These are phyloP conservation scores for Suillus occidentalis DNA, from an alignment of 768 basidiomycete species.

Conservation along the genomic window DNA sequence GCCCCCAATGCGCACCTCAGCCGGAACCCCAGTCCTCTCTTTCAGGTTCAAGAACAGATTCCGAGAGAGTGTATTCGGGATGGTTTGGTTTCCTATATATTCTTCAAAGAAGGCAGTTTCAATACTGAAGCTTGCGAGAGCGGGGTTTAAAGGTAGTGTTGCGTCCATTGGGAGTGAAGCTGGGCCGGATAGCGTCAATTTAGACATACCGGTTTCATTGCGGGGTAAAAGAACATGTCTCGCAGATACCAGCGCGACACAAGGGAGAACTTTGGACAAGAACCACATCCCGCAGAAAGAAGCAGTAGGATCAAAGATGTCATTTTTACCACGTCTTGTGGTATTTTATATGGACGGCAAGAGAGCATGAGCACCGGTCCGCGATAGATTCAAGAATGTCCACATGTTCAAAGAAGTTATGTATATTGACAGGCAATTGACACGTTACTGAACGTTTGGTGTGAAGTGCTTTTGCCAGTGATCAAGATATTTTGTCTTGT, in stretches of 20 bases:
- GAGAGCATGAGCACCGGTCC: conserved; percentile 6
- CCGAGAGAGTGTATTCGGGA: conserved; percentile 44
- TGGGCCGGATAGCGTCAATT: conserved; percentile 40
- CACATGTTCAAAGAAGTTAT: background rate
- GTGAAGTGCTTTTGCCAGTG: background rate
- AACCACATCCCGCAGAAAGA: conserved; percentile 13
- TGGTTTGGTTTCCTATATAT: conserved; percentile 45
- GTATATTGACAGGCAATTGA: conserved; percentile 14
- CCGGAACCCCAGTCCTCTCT: conserved; percentile 43
- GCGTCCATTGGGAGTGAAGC: conserved; percentile 43
- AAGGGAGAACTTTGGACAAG: background rate
- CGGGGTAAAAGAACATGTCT: conserved; percentile 13
- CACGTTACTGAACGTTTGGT: background rate
- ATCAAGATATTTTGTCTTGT: too few relatives aligned
- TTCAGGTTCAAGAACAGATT: conserved; percentile 47
- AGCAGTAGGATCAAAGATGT: background rate
- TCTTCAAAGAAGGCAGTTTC: conserved; percentile 55
- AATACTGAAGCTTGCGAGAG: conserved; percentile 53
- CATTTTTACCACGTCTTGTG: background rate
- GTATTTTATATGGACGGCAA: background rate
- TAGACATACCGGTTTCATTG: conserved; percentile 8
- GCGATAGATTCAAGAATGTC: background rate
- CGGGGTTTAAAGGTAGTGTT: conserved; percentile 42
- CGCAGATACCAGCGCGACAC: conserved; percentile 11
- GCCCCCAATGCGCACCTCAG: conserved; percentile 52